phyloP scores from a whole-genome alignment of 2,329 filamentous ascomycete genomes.

The Alternaria infectoria region DNA sequence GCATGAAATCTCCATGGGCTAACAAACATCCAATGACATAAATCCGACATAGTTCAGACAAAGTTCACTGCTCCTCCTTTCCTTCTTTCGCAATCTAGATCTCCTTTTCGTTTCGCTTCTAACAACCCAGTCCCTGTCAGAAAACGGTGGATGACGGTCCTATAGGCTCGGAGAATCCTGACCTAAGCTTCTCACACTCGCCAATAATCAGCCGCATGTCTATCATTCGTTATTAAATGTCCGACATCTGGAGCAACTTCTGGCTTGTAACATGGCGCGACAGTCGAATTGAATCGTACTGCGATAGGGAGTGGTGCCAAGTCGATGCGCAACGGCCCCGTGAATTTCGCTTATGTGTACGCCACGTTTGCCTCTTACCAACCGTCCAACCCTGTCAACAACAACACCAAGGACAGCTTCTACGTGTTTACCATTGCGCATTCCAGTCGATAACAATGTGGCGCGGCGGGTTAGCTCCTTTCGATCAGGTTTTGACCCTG shows the following conservation, averaged over 20 bases:
- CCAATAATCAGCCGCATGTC: constrained; percentile 8
- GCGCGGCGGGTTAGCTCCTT: constrained; percentile 13
- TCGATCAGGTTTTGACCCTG: constrained; percentile 8
- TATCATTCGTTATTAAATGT: constrained; percentile 2
- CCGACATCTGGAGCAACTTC: neutral
- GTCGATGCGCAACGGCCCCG: constrained; percentile 8
- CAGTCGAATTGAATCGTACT: constrained; percentile 4
- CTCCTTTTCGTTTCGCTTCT: neutral
- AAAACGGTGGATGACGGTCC: neutral
- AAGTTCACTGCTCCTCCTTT: neutral
- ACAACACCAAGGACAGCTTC: constrained; percentile 7
- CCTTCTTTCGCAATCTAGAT: neutral
- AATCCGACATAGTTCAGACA: constrained; percentile 2
- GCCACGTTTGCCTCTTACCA: constrained; percentile 7
- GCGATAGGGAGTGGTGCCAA: constrained; percentile 17
- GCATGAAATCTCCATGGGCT: neutral
- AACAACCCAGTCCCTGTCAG: neutral
- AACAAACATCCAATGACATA: constrained; percentile 4
- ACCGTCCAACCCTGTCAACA: constrained; percentile 3
- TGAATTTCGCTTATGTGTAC: constrained; percentile 22
- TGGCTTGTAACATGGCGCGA: constrained; percentile 4
- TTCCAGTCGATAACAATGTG: neutral
- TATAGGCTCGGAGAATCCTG: constrained; percentile 7
- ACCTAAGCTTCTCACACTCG: neutral
- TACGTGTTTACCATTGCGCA: constrained; percentile 5